A percentile compares a stretch with the other conserved stretches of the same genome.
Conservation (phyloP, 305 asterid species). For the Solanum chacoense region DNA sequence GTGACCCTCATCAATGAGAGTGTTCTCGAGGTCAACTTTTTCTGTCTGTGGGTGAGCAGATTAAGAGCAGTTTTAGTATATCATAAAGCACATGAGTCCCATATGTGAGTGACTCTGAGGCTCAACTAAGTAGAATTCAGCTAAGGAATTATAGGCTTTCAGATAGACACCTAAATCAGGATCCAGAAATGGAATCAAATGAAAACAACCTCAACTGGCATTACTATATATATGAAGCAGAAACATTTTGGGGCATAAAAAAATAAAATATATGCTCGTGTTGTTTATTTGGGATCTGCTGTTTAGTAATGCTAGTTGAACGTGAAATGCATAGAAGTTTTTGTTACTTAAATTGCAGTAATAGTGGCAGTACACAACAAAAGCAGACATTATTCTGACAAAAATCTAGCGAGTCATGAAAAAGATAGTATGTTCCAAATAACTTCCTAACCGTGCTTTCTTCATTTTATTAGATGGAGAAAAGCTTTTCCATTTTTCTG, state of each 20-base stretch:
- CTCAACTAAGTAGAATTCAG: background rate
- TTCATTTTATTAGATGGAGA: background rate
- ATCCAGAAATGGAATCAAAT: background rate
- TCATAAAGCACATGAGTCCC: background rate
- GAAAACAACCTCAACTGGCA: background rate
- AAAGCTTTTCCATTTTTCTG: background rate
- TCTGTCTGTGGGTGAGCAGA: constrained; percentile 1
- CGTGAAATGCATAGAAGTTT: background rate
- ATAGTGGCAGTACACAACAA: background rate
- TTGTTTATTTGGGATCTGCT: background rate
- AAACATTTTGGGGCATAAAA: background rate
- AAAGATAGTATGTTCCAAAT: background rate
- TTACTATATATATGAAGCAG: background rate
- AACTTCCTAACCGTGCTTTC: background rate
- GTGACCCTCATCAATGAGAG: constrained; percentile 10
- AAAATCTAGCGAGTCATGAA: background rate
- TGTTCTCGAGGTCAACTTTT: constrained; percentile 12
- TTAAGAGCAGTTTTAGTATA: background rate
- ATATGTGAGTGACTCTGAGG: background rate
- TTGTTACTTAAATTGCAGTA: background rate
- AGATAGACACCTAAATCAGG: background rate
- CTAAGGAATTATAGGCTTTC: background rate
- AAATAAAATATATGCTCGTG: background rate
- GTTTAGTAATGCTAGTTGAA: background rate
- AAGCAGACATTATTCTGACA: background rate